phyloP scores from a whole-genome alignment of 1,284 basidiomycete species.

The Agaricales sp. region DNA sequence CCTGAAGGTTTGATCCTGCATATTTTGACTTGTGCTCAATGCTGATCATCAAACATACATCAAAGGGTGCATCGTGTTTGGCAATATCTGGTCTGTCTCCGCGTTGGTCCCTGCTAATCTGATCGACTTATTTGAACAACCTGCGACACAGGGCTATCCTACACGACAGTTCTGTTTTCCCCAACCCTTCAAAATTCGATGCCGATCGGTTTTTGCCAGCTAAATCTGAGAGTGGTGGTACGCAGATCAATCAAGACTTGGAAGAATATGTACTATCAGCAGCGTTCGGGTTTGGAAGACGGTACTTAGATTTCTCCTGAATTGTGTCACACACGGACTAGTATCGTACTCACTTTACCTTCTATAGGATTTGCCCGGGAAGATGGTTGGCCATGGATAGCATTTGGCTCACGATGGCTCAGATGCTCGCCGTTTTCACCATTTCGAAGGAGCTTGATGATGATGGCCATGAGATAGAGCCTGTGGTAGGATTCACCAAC shows the following conservation, averaged over 20 bases:
- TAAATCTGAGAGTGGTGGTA: not conserved
- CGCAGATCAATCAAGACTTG: not conserved
- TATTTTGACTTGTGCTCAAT: not conserved
- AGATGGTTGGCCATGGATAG: not conserved
- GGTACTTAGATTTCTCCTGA: not conserved
- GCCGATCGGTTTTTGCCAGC: slow-evolving; percentile 9
- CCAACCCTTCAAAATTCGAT: slow-evolving; percentile 9
- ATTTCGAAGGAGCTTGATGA: not conserved
- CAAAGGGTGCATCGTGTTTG: not conserved
- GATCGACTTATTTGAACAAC: too few relatives aligned
- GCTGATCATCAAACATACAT: too few relatives aligned
- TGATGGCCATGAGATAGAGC: not conserved
- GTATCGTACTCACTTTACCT: not conserved
- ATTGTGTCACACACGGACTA: not conserved
- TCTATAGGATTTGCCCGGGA: not conserved
- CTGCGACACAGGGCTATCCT: slow-evolving; percentile 6
- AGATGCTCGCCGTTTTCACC: not conserved
- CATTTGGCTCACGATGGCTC: not conserved
- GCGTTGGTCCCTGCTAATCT: too few relatives aligned
- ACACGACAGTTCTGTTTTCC: slow-evolving; percentile 9
- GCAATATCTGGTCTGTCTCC: not conserved
- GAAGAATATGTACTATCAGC: not conserved
- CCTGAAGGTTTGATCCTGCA: slow-evolving; percentile 10
- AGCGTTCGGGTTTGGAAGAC: not conserved
- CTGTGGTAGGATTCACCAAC: too few relatives aligned